phyloP scores from a whole-genome alignment of 2,329 filamentous ascomycete species.

The Pseudogymnoascus sp. region DNA sequence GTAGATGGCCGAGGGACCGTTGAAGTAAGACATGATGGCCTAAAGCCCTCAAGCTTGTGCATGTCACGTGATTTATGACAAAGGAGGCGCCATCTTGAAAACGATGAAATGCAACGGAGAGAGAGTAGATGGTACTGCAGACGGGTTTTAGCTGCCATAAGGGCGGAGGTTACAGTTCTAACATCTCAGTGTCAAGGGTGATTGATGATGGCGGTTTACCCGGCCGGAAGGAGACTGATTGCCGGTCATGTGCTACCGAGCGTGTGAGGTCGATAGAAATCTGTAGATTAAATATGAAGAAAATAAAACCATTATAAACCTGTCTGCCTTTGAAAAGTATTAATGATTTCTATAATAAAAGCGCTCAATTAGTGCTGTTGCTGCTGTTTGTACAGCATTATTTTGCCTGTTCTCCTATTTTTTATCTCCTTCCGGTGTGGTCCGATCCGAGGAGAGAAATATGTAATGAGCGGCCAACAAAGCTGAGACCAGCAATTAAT shows the following conservation, averaged over 20 bases:
- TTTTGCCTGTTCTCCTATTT: neutral
- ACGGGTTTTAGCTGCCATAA: neutral
- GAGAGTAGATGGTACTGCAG: neutral
- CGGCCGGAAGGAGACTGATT: neutral
- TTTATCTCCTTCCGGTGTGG: slow-evolving; percentile 11
- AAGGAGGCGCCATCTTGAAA: neutral
- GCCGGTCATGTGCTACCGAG: neutral
- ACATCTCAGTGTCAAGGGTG: neutral
- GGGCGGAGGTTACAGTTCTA: neutral
- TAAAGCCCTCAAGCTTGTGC: neutral
- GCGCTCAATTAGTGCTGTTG: neutral
- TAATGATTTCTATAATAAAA: neutral
- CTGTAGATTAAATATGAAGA: neutral
- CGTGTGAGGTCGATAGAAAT: neutral
- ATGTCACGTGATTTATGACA: neutral
- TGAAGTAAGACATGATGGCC: neutral
- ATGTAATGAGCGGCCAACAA: slow-evolving; percentile 2
- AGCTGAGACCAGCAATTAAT: neutral
- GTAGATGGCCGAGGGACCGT: neutral
- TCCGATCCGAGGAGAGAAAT: slow-evolving; percentile 9
- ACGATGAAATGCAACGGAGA: neutral
- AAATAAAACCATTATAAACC: neutral
- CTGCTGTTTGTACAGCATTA: neutral
- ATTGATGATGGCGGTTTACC: neutral
- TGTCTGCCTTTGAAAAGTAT: neutral